Conservation (phyloP, 1,139 yeast genomes). For the Diutina pseudorugosa region DNA sequence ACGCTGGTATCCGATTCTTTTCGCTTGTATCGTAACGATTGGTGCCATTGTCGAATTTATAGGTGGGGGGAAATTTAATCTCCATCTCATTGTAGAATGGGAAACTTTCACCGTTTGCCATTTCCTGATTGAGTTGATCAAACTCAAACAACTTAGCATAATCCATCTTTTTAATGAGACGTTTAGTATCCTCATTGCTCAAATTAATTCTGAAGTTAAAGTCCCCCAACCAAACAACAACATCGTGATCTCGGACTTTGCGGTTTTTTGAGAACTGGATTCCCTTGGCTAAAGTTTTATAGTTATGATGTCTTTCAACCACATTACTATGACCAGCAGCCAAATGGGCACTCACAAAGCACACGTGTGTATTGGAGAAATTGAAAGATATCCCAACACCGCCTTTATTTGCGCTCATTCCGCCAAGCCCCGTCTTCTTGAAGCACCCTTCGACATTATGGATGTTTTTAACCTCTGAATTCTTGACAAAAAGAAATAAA, state of each 20-base stretch:
- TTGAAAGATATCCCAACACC: slow-evolving; percentile 1
- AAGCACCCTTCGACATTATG: background rate
- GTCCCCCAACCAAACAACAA: slow-evolving; percentile 4
- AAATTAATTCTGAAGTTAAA: slow-evolving; percentile 1
- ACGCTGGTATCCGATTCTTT: slow-evolving; percentile 4
- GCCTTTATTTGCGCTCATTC: slow-evolving; percentile 4
- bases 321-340: slow-evolving; percentile 3
- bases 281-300: slow-evolving; percentile 1
- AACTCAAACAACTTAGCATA: background rate
- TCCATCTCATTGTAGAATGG: background rate
- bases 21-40: slow-evolving; percentile 1
- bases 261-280: background rate
- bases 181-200: background rate
- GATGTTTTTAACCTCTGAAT: background rate
- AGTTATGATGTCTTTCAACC: slow-evolving; percentile 2
- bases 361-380: background rate
- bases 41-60: slow-evolving; percentile 3
- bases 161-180: background rate
- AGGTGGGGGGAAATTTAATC: slow-evolving; percentile 3
- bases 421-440: slow-evolving; percentile 4
- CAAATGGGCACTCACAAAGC: slow-evolving; percentile 2
- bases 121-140: slow-evolving; percentile 2
- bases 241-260: background rate
- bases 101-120: slow-evolving; percentile 1
- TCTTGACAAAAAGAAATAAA: background rate